These are phyloP conservation scores for Hymenoscyphus repandus DNA, from an alignment of 2,329 filamentous ascomycete genomes.

Conservation along the genomic window DNA sequence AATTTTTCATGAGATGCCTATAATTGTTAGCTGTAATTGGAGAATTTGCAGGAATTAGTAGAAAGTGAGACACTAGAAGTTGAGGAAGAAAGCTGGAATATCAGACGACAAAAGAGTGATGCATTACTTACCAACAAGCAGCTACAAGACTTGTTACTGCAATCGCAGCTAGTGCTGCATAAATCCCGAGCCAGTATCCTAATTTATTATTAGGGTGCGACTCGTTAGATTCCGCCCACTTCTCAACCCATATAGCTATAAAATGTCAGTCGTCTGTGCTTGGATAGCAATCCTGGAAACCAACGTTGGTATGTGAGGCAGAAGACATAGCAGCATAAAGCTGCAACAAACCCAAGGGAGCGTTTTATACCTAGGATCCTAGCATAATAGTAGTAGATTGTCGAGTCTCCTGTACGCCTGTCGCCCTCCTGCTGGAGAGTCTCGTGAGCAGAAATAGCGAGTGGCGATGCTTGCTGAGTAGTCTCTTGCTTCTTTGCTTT, in stretches of 20 bases:
- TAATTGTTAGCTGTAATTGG: neutral
- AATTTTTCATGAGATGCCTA: neutral
- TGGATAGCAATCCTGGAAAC: neutral
- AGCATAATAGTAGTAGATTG: conserved; percentile 23
- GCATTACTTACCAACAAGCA: conserved; percentile 24
- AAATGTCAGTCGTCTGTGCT: conserved; percentile 1
- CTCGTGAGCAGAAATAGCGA: no score
- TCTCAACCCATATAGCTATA: conserved; percentile 35
- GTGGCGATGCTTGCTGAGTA: no score
- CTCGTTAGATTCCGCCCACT: conserved; percentile 3
- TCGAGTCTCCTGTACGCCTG: conserved; percentile 20
- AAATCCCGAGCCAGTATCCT: conserved; percentile 24
- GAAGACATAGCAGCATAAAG: neutral
- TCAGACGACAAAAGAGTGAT: no score
- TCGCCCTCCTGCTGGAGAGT: neutral
- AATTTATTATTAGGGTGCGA: neutral
- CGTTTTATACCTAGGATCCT: neutral
- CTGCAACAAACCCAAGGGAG: no score
- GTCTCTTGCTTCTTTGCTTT: no score
- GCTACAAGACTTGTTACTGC: conserved; percentile 5
- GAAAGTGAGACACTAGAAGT: no score
- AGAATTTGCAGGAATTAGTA: neutral
- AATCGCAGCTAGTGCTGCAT: conserved; percentile 4
- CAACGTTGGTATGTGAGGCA: neutral
- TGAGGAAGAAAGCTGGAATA: no score